Evolutionary conservation across 805 yeast genomes (phyloP), one percentile per base, ranked within the genome.

Genomic region (Kuraishia piskuri): DNA sequence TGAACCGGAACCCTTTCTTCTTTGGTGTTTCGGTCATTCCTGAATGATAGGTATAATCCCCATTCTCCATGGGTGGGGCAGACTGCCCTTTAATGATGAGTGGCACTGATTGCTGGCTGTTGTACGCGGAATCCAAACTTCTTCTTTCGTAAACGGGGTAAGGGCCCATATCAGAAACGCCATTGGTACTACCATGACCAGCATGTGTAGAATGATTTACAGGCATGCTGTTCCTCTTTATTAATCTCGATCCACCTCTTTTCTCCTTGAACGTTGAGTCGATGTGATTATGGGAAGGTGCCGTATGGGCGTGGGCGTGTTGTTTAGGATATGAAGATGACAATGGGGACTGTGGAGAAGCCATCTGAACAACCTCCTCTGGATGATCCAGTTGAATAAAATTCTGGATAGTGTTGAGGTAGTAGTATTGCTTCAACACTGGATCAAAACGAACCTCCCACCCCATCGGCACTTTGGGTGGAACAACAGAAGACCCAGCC

Each of bases 311-410:
- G 3, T 31, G 17, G 17, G 9, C 40, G 17, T 31, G 40, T 8
- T 14, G 40, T 3, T 31, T 31, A 24, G 57, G 52, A 2, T 19
- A n/a, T 22, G 51, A 53, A 26, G 49, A 46, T n/a, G 50, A 9
- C 9, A 52, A 23, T 3, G 52, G 54, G 2, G 52, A 22, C 47
- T 21, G 36, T 12, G 52, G n/a, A 7, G 17, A 12, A 4, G 40
- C 3, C 17, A 7, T 46, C 17, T 10, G 45, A 10, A 59, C 59
- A n/a, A 76, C 79, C 60, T 76, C 80, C 49, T 70, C 62, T 1
- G 80, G 79, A 47, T 69, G 70, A 59, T 76, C 79, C 56, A 75
- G 73, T 51, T 74, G 71, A 14, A 75, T 64, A 2, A 67, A 57
- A 48, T 67, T 68, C 12, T 69, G 68, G 19, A 54, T 50, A 22